A percentile compares a stretch with the other conserved stretches of the same genome.
phyloP scores from a whole-genome alignment of 1,284 basidiomycete genomes.

The Trametes versicolor region DNA sequence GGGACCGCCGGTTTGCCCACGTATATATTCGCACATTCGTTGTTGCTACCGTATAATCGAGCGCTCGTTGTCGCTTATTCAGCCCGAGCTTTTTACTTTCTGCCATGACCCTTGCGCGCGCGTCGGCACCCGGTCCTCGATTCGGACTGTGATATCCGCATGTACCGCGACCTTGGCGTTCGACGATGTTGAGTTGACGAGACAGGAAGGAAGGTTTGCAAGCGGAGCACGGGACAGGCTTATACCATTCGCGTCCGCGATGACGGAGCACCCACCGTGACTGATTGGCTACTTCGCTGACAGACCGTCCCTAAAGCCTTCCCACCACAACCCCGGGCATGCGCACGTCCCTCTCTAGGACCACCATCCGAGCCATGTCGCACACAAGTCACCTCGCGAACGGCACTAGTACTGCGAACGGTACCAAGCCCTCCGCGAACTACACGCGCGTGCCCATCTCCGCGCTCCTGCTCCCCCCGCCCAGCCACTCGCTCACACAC shows the following conservation, averaged over 20 bases:
- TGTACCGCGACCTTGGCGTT: background rate
- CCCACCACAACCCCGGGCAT: conserved; percentile 13
- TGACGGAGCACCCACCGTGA: conserved; percentile 21
- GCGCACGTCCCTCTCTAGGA: conserved; percentile 13
- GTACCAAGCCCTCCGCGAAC: conserved; percentile 3
- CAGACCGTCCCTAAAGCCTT: conserved; percentile 10
- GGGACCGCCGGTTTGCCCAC: background rate
- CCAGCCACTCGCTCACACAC: conserved; percentile 68
- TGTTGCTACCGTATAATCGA: too few relatives aligned
- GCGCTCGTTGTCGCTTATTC: too few relatives aligned
- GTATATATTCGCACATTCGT: background rate
- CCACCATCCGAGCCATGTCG: conserved; percentile 23
- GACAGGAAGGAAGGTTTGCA: background rate
- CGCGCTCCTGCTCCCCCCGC: conserved; percentile 70
- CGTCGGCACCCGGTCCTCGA: background rate
- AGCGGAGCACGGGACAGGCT: conserved; percentile 19
- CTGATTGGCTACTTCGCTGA: conserved; percentile 2
- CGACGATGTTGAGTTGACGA: background rate
- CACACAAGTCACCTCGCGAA: background rate
- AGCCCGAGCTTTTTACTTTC: background rate
- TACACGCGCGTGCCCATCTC: conserved; percentile 57
- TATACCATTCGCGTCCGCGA: conserved; percentile 6
- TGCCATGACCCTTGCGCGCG: background rate
- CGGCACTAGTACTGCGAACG: conserved; percentile 1
- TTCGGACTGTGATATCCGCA: too few relatives aligned